phyloP scores from a whole-genome alignment of 139 green algal species.

The Trebouxia sp. region DNA sequence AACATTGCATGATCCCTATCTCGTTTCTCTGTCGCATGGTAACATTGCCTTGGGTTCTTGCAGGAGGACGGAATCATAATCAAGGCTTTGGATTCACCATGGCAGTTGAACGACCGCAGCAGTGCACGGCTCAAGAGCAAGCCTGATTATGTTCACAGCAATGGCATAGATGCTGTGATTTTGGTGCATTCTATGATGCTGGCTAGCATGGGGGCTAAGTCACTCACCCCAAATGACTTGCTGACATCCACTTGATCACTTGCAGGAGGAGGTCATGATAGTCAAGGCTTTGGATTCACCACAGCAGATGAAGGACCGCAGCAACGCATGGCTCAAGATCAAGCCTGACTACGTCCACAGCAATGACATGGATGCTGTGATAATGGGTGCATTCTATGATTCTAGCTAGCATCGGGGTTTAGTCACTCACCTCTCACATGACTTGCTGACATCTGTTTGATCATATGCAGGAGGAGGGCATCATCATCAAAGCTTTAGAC shows the following conservation, averaged over 20 bases:
- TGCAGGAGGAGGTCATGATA: constrained; percentile 82
- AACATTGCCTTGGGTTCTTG: neutral
- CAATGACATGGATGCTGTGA: constrained; percentile 70
- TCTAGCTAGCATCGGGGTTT: too few relatives aligned
- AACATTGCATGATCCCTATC: too few relatives aligned
- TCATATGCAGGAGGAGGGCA: constrained; percentile 75
- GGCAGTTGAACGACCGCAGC: constrained; percentile 68
- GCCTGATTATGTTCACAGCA: constrained; percentile 62
- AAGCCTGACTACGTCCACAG: constrained; percentile 71
- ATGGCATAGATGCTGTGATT: constrained; percentile 75
- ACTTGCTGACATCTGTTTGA: too few relatives aligned
- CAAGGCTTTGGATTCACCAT: constrained; percentile 72
- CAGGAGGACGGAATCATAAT: constrained; percentile 85
- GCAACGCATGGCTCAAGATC: constrained; percentile 65
- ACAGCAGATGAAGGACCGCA: constrained; percentile 74
- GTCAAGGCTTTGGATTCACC: constrained; percentile 71
- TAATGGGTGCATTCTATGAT: constrained; percentile 72
- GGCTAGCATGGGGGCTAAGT: constrained; percentile 40
- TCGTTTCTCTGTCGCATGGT: too few relatives aligned
- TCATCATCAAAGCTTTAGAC: constrained; percentile 81
- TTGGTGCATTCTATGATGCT: constrained; percentile 60
- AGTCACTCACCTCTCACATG: too few relatives aligned
- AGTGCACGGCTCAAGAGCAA: constrained; percentile 73
- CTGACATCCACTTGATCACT: too few relatives aligned
- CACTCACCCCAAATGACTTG: too few relatives aligned